Evolutionary conservation across 2,329 filamentous ascomycete species (phyloP).

Genomic region (Talaromyces sp.): DNA sequence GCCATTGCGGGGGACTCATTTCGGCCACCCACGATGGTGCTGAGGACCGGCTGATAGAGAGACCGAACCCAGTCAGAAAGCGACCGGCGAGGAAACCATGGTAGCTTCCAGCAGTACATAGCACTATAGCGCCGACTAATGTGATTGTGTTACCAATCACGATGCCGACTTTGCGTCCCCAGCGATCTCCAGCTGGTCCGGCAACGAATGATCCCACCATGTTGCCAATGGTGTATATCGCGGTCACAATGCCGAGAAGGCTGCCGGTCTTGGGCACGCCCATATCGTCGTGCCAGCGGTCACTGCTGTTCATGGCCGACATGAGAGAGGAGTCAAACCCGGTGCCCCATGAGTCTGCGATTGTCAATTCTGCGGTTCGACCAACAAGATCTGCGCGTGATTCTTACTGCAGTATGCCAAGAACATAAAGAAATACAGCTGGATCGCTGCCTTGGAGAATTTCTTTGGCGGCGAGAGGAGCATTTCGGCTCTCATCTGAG

Average conservation of each 20-base stretch:
- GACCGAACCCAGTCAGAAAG: background rate
- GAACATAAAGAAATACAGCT: background rate
- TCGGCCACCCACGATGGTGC: constrained; percentile 2
- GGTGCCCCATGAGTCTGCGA: background rate
- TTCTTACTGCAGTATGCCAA: background rate
- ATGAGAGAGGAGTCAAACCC: background rate
- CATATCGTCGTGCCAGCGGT: background rate
- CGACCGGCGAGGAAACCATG: background rate
- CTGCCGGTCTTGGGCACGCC: background rate
- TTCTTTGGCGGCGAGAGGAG: background rate
- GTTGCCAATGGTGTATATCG: constrained; percentile 1
- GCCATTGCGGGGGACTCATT: background rate
- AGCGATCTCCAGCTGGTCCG: background rate
- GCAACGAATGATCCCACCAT: constrained; percentile 3
- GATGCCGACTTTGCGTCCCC: constrained; percentile 3
- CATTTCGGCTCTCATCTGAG: background rate
- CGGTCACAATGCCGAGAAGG: background rate
- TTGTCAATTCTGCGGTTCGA: background rate
- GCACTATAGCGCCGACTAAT: background rate
- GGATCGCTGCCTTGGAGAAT: background rate
- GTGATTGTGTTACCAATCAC: background rate
- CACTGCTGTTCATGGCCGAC: background rate
- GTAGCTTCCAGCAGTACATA: background rate
- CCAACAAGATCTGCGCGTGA: background rate
- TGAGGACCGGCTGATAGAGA: background rate